phyloP scores from a whole-genome alignment of 169 alveolate genomes.

The Plasmodium gaboni region DNA sequence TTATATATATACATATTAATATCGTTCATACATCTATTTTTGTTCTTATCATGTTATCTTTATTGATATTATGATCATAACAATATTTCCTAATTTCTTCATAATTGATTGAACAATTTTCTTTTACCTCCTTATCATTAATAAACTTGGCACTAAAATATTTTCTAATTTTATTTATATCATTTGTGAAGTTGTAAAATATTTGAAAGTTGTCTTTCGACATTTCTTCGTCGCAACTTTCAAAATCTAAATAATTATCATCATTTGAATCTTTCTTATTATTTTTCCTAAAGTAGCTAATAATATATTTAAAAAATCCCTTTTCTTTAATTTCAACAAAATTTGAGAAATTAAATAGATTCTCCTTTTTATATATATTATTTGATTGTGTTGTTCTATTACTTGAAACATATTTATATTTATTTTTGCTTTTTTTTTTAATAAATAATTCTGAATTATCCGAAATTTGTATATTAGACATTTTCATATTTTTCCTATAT shows the following conservation, averaged over 20 bases:
- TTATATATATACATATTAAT: too few relatives aligned
- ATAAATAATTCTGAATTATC: conserved; percentile 9
- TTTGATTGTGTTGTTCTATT: conserved; percentile 2
- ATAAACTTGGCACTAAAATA: conserved; percentile 39
- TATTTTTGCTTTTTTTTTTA: conserved; percentile 4
- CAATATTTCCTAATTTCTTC: conserved; percentile 65
- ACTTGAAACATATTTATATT: not conserved
- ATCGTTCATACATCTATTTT: too few relatives aligned
- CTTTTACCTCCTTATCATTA: conserved; percentile 33
- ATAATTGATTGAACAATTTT: conserved; percentile 61
- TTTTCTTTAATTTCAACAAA: conserved; percentile 30
- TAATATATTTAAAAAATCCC: conserved; percentile 63
- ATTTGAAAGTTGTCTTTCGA: conserved; percentile 35
- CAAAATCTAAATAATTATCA: conserved; percentile 35
- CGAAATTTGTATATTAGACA: conserved; percentile 46
- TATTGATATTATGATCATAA: conserved; percentile 1
- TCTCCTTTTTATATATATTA: conserved; percentile 17
- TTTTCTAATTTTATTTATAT: conserved; percentile 46
- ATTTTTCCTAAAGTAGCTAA: conserved; percentile 30
- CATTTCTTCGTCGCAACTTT: conserved; percentile 75
- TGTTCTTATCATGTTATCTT: not conserved
- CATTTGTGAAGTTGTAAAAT: conserved; percentile 48
- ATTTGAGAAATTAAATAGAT: conserved; percentile 48
- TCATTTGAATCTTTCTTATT: conserved; percentile 17
- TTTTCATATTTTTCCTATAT: conserved; percentile 6